These are phyloP conservation scores for Ceratobasidium sp. DNA, from an alignment of 1,284 basidiomycete genomes.

Conservation along the genomic window DNA sequence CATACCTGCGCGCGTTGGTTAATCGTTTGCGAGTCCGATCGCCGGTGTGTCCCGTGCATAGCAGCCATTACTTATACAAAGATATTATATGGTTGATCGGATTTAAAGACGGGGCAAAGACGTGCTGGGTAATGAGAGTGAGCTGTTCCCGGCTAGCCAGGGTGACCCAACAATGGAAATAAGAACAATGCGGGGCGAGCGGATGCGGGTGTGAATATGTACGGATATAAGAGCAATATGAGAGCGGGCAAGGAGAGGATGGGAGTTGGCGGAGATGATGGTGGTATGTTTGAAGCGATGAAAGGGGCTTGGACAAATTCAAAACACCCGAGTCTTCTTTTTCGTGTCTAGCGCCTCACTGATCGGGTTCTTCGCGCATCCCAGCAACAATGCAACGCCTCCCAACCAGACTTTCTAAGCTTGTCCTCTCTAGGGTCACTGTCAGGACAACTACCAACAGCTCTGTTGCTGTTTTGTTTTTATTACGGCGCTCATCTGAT, in stretches of 20 bases:
- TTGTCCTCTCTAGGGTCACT: neutral
- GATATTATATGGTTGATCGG: conserved; percentile 15
- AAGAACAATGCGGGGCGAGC: neutral
- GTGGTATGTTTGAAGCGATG: conserved; percentile 36
- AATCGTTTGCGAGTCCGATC: conserved; percentile 48
- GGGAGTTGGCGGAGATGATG: conserved; percentile 20
- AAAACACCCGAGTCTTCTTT: conserved; percentile 11
- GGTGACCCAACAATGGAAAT: conserved; percentile 3
- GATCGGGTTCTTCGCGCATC: neutral
- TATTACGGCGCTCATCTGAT: conserved; percentile 29
- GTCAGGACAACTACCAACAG: neutral
- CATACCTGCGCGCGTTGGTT: conserved; percentile 52
- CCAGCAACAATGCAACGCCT: conserved; percentile 31
- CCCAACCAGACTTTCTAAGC: neutral
- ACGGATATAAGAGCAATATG: conserved; percentile 12
- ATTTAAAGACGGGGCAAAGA: neutral
- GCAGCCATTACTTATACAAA: conserved; percentile 43
- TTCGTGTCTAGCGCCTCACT: neutral
- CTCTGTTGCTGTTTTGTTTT: neutral
- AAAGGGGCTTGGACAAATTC: conserved; percentile 26
- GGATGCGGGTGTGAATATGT: neutral
- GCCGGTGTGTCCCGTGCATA: conserved; percentile 49
- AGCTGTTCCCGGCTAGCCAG: conserved; percentile 21
- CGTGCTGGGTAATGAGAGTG: conserved; percentile 26
- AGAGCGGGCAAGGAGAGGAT: conserved; percentile 30